A percentile compares a stretch with the other conserved stretches of the same genome.
Conservation (phyloP, 129 eudicot genomes). For the Centrapalus pauciflorus region DNA sequence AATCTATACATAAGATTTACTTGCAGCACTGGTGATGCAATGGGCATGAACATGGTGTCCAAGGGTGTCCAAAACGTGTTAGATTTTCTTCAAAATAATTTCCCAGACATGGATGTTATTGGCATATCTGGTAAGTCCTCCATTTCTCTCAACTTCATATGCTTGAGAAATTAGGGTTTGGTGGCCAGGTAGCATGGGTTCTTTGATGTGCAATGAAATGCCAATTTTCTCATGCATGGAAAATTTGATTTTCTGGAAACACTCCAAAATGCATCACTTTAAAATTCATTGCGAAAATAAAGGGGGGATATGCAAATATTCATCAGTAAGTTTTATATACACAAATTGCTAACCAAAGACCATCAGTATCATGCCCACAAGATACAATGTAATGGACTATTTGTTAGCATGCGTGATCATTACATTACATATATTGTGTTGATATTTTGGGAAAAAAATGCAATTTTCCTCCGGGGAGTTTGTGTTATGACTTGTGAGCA, state of each 20-base stretch:
- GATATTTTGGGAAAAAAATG: not conserved
- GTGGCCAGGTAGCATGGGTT: not conserved
- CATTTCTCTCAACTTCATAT: not conserved
- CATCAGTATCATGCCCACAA: not conserved
- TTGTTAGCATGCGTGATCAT: not conserved
- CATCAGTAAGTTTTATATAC: not conserved
- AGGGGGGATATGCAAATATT: not conserved
- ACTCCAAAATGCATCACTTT: not conserved
- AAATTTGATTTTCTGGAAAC: not conserved
- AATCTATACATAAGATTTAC: slow-evolving; percentile 64
- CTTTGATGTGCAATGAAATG: not conserved
- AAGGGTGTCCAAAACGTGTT: slow-evolving; percentile 79
- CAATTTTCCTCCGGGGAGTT: not conserved
- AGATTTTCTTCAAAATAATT: slow-evolving; percentile 62
- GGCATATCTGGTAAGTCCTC: slow-evolving; percentile 68
- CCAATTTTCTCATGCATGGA: not conserved
- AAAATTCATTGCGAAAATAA: not conserved
- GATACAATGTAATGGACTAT: not conserved
- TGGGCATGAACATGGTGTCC: slow-evolving; percentile 91
- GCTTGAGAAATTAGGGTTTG: not conserved
- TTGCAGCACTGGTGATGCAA: slow-evolving; percentile 83
- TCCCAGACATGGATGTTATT: slow-evolving; percentile 75
- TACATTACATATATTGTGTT: not conserved
- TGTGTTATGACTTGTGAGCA: not conserved
- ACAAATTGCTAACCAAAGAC: not conserved